Evolutionary conservation across 208 protist genomes (phyloP).

Genomic region (Acanthamoeba healyi): DNA sequence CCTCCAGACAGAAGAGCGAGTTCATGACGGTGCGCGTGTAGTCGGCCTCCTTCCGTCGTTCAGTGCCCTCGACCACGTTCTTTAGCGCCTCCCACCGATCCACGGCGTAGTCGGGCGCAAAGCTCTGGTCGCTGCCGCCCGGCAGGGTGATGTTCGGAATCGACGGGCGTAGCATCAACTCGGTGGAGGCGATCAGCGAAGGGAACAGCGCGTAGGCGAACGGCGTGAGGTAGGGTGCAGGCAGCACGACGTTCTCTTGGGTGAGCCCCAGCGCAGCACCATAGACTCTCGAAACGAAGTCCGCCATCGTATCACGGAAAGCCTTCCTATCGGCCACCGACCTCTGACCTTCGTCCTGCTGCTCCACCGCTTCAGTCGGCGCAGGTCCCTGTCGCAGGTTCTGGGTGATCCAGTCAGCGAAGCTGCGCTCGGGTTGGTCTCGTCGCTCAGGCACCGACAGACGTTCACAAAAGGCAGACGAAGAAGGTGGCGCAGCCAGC

Average conservation of each 20-base stretch:
- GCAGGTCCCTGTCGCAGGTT: background rate
- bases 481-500: background rate
- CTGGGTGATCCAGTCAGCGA: background rate
- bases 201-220: conserved; percentile 26
- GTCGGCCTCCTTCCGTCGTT: background rate
- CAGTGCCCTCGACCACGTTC: background rate
- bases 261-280: background rate
- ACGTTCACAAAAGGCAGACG: background rate
- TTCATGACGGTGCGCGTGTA: background rate
- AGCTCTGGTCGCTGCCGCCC: background rate
- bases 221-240: background rate
- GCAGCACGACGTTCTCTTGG: background rate
- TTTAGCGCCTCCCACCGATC: conserved; percentile 31
- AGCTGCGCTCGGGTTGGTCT: background rate
- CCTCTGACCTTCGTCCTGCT: background rate
- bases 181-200: background rate
- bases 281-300: conserved; percentile 18
- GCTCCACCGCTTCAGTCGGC: background rate
- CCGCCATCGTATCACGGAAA: conserved; percentile 23
- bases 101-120: conserved; percentile 8
- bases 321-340: background rate
- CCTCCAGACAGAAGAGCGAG: conserved; percentile 4
- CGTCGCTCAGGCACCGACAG: background rate
- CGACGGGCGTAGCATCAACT: background rate
- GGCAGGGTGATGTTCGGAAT: background rate